Evolutionary conservation across 805 yeast species (phyloP).

Genomic region (Zygoascus flipseniorum): DNA sequence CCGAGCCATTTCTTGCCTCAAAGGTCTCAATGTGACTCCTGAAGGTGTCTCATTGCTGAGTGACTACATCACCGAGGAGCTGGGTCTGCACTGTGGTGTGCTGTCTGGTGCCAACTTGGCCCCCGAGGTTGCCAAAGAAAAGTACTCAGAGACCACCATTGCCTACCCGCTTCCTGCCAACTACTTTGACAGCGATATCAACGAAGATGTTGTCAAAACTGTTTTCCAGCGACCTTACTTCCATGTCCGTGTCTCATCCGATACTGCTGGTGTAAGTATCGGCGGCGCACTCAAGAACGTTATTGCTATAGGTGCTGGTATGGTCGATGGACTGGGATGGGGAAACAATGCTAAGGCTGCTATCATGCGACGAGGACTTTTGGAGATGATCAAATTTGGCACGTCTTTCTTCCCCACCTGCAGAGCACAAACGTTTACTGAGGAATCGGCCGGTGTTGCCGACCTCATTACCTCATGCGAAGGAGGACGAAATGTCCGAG

Average conservation of each 20-base stretch:
- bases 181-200: constrained; percentile 65
- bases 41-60: constrained; percentile 81
- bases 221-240: constrained; percentile 96
- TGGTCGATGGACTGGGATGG: constrained; percentile 97
- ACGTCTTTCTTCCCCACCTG: constrained; percentile 70
- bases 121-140: constrained; percentile 89
- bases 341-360: constrained; percentile 99
- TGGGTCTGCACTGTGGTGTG: constrained; percentile 91
- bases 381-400: constrained; percentile 85
- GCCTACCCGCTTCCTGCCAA: constrained; percentile 76
- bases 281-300: constrained; percentile 97
- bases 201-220: constrained; percentile 60
- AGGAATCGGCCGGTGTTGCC: constrained; percentile 96
- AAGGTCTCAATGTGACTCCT: constrained; percentile 85
- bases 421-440: constrained; percentile 72
- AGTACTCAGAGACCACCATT: constrained; percentile 96
- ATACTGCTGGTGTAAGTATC: constrained; percentile 91
- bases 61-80: constrained; percentile 64
- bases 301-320: constrained; percentile 93
- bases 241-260: constrained; percentile 89
- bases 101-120: constrained; percentile 96
- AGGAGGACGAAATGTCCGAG: constrained; percentile 94
- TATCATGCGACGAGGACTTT: constrained; percentile 88
- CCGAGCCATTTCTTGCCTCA: constrained; percentile 90
- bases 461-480: constrained; percentile 96